Base-by-base conservation (phyloP, 768 basidiomycete species). In the Candolleomyces eurysporus region DNA sequence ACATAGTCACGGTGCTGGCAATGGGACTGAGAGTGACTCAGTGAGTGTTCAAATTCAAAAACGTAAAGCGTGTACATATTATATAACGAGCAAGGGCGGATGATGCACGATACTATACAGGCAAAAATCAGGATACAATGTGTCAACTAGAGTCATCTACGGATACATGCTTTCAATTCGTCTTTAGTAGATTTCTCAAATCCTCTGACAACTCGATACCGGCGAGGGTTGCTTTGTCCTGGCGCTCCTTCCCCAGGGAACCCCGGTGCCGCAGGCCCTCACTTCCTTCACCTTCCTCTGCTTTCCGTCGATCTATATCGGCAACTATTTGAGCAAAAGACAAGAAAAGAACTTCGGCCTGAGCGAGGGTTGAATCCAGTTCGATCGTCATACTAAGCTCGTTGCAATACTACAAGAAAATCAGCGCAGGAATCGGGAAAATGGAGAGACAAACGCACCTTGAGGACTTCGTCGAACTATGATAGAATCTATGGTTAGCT, bases 371-470 rank as follows among this genome's bases (percentile, higher is more conserved):
- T 0, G 89, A 87, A 71, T 97, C 91, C n/a, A 98, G 84, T 71
- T 98, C 97, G 66, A 99, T 96, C 56, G 94, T 93, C 89, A 94
- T 94, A 75, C 90, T 92, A 63, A 96, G 85, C 67, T 96, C 93
- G 69, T 96, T 96, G 78, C 92, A 93, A 68, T 96, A 97, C 88
- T 90, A 65, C 1, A 46, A 58, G 61, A 32, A 32, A 2, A 46
- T 57, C 66, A 21, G 60, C 43, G 30, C 21, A 57, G 50, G 26
- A 22, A 58, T 30, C 45, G 22, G 26, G 53, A 57, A 39, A 56
- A 9, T 5, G 57, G 42, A 40, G 31, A 4, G 30, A 31, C 21
- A 22, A 11, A 50, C 76, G 31, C 58, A 85, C 87, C 81, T 90
- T 90, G 62, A 91, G 71, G 26, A 90, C 87, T 71, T 92, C 90